These are phyloP conservation scores for Epichloe brachyelytri DNA, from an alignment of 2,329 filamentous ascomycete genomes.

Conservation along the genomic window DNA sequence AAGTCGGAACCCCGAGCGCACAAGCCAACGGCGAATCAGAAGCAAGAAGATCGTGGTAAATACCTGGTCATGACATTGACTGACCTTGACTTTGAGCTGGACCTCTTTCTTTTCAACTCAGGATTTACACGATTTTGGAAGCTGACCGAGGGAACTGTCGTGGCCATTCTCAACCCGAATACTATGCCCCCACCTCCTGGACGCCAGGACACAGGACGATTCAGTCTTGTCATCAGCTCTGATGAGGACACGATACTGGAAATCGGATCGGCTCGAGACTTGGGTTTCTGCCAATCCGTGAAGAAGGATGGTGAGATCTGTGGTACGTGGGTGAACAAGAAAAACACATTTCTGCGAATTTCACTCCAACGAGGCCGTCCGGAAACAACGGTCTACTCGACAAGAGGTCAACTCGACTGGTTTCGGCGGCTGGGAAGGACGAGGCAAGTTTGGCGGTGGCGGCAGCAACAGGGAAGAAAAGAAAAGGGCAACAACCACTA, in stretches of 20 bases:
- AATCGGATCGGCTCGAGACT: conserved; percentile 69
- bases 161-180: conserved; percentile 82
- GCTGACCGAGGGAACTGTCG: conserved; percentile 75
- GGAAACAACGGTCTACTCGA: conserved; percentile 50
- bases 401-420: conserved; percentile 70
- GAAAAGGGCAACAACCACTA: conserved; percentile 27
- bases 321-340: conserved; percentile 72
- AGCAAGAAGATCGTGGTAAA: conserved; percentile 53
- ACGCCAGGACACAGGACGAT: conserved; percentile 65
- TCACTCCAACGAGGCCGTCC: conserved; percentile 71
- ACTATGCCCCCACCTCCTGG: conserved; percentile 78
- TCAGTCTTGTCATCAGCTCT: conserved; percentile 73
- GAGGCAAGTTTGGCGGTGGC: conserved; percentile 15
- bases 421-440: conserved; percentile 22
- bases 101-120: conserved; percentile 82
- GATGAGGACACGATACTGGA: conserved; percentile 85
- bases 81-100: conserved; percentile 81
- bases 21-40: conserved; percentile 29
- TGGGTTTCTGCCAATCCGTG: conserved; percentile 76
- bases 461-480: conserved; percentile 8
- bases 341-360: conserved; percentile 88
- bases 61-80: conserved; percentile 88
- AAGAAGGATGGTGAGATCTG: conserved; percentile 77
- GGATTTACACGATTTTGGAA: conserved; percentile 94
- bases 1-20: conserved; percentile 70